Percentiles rank a stretch among this genome's conserved stretches.
Conservation (phyloP, 176 grass and related monocot genomes). For the Triticum urartu region DNA sequence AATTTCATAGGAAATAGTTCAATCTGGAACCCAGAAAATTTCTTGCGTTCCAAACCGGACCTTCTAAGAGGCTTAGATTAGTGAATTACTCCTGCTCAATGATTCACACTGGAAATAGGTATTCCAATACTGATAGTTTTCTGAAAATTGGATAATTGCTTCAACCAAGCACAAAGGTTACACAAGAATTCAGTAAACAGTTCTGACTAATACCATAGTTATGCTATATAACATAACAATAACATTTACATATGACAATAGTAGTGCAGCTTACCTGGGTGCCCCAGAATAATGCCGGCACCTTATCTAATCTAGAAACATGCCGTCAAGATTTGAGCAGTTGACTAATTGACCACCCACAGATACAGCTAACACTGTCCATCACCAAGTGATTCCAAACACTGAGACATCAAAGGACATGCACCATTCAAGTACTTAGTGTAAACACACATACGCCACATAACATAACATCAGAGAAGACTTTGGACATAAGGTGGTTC, state of each 20-base stretch:
- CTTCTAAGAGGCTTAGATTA: background rate
- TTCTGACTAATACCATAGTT: background rate
- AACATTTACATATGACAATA: background rate
- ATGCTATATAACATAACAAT: constrained; percentile 4
- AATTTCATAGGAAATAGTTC: background rate
- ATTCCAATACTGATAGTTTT: background rate
- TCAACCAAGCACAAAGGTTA: background rate
- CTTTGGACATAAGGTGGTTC: background rate
- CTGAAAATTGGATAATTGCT: background rate
- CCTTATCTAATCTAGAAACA: background rate
- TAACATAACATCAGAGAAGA: background rate
- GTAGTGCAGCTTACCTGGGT: background rate
- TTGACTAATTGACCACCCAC: background rate
- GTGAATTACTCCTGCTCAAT: background rate
- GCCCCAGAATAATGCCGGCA: background rate
- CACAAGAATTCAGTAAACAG: background rate
- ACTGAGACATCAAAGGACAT: background rate
- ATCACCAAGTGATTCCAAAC: background rate
- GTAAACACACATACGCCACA: background rate
- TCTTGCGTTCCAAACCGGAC: background rate
- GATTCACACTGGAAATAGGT: background rate
- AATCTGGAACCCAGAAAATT: background rate
- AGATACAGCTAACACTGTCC: background rate
- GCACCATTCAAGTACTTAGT: background rate
- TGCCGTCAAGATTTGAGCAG: background rate